Base-by-base conservation (phyloP, 2,329 filamentous ascomycete genomes). In the Aureobasidium sp. region DNA sequence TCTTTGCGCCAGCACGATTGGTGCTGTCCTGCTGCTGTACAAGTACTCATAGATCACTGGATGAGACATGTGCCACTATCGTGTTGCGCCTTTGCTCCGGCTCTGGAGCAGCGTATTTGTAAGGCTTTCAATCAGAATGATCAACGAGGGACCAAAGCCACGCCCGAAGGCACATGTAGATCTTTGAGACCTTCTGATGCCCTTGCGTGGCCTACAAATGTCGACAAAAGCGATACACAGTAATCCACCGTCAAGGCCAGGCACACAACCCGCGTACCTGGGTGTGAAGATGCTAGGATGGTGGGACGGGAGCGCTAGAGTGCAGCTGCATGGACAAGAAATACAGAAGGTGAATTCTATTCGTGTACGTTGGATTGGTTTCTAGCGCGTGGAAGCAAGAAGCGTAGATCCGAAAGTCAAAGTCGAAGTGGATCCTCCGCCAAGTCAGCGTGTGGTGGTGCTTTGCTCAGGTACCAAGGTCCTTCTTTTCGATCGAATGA, bases 181-280 rank as follows among this genome's bases (percentile, higher is more conserved):
- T n/a, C n/a, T n/a, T n/a, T n/a, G n/a, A n/a, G n/a, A n/a, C n/a
- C n/a, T n/a, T n/a, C n/a, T n/a, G n/a, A n/a, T n/a, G n/a, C n/a
- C n/a, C n/a, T n/a, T n/a, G n/a, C n/a, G n/a, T n/a, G n/a, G n/a
- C n/a, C n/a, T n/a, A n/a, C n/a, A n/a, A n/a, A n/a, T n/a, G n/a
- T n/a, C n/a, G n/a, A n/a, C n/a, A n/a, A n/a, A n/a, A n/a, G n/a
- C n/a, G n/a, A n/a, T n/a, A n/a, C n/a, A n/a, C n/a, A n/a, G n/a
- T n/a, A n/a, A n/a, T n/a, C n/a, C n/a, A n/a, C n/a, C n/a, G n/a
- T 6, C 44, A 48, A 48, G 44, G 30, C 25, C 44, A 48, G 44
- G 44, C 44, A 48, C 44, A 17, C 1, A 14, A 37, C 17, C 44
- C 44, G 22, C n/a, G 7, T 19, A 48, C 44, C 44, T 21, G 44